Percentiles rank a stretch among this genome's conserved stretches.
Conservation (phyloP, 768 basidiomycete genomes). For the Gymnopilus junonius region DNA sequence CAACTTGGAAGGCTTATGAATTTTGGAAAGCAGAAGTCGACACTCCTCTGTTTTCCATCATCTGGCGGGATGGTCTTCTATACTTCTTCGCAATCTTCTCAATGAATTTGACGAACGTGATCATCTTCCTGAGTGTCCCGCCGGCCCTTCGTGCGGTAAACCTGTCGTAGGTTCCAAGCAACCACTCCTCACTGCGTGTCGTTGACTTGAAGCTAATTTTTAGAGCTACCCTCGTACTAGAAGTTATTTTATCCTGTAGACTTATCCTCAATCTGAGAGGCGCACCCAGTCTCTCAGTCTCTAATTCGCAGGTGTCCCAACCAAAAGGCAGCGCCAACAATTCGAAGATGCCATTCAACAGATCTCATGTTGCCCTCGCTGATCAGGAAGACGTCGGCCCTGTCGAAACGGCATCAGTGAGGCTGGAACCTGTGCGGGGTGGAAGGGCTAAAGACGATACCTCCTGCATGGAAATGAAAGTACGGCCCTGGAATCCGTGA, state of each 20-base stretch:
- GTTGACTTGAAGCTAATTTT: neutral
- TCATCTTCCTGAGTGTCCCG: constrained; percentile 24
- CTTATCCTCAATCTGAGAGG: constrained; percentile 10
- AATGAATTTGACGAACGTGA: constrained; percentile 27
- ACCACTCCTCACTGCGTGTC: neutral
- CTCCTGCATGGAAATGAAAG: neutral
- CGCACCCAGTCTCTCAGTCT: neutral
- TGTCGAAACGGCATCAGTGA: neutral
- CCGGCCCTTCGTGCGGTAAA: constrained; percentile 22
- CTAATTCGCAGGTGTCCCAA: neutral
- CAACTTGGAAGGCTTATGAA: constrained; percentile 16
- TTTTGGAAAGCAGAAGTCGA: constrained; percentile 11
- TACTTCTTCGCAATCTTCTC: constrained; percentile 32
- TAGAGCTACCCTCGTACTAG: constrained; percentile 27
- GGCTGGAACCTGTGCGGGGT: neutral
- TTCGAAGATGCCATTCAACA: neutral
- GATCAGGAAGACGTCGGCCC: neutral
- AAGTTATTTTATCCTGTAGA: constrained; percentile 11
- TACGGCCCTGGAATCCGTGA: neutral
- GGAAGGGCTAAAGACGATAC: neutral
- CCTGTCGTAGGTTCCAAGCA: constrained; percentile 19
- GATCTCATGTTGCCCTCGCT: neutral
- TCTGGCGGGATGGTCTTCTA: constrained; percentile 25
- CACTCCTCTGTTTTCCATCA: constrained; percentile 12
- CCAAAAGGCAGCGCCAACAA: neutral